phyloP scores from a whole-genome alignment of 1,284 basidiomycete genomes.

The Boletus sp. region DNA sequence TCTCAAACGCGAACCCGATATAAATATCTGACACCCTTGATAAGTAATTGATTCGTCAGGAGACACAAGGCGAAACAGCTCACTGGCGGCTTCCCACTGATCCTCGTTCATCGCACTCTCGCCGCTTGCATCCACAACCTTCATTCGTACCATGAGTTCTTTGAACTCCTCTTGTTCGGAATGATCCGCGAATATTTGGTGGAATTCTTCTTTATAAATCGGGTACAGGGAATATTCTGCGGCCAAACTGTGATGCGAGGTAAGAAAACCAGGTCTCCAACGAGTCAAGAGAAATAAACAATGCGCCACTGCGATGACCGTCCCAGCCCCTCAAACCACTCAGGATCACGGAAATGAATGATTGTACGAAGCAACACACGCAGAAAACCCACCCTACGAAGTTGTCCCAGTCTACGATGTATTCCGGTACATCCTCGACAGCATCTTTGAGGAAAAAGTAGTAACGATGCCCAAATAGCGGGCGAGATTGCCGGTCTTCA shows the following conservation, averaged over 20 bases:
- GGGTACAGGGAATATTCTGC: constrained; percentile 74
- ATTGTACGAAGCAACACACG: not conserved
- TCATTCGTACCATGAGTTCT: constrained; percentile 80
- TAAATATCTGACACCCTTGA: constrained; percentile 61
- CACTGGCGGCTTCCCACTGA: constrained; percentile 96
- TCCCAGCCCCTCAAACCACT: not conserved
- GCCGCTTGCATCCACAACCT: constrained; percentile 78
- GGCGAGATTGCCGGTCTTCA: constrained; percentile 59
- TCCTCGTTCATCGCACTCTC: constrained; percentile 88
- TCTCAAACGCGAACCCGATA: constrained; percentile 79
- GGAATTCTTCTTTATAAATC: constrained; percentile 85
- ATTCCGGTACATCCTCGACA: constrained; percentile 96
- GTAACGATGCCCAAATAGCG: constrained; percentile 87
- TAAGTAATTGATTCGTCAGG: constrained; percentile 6
- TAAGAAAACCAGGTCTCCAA: constrained; percentile 10
- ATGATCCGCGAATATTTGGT: constrained; percentile 80
- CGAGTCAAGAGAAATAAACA: not conserved
- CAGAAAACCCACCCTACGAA: constrained; percentile 70
- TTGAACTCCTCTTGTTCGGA: constrained; percentile 73
- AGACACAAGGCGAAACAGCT: constrained; percentile 36
- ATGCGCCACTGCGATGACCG: not conserved
- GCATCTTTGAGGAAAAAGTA: constrained; percentile 93
- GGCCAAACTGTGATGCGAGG: constrained; percentile 60
- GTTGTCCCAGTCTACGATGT: constrained; percentile 91
- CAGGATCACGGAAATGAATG: not conserved